Percentiles rank a stretch among this genome's conserved stretches.
phyloP scores from a whole-genome alignment of 495 filamentous ascomycete genomes.

The Pyrenula massariospora region DNA sequence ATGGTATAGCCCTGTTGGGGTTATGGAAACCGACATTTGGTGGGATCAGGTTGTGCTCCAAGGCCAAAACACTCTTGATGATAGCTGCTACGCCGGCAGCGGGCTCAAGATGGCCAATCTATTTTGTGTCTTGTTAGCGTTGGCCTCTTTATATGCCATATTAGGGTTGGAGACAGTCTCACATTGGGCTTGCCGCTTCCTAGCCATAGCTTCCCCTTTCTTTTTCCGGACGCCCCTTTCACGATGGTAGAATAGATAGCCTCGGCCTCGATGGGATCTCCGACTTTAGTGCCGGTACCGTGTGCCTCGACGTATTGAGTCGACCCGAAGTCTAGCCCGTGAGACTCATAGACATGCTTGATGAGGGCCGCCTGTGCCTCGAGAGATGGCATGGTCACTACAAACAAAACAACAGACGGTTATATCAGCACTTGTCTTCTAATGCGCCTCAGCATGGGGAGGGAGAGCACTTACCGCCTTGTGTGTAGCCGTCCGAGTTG shows the following conservation, averaged over 20 bases:
- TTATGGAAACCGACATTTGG: slow-evolving; percentile 18
- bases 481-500: slow-evolving; percentile 23
- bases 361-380: slow-evolving; percentile 1
- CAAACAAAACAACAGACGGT: too few relatives aligned
- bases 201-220: too few relatives aligned
- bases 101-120: slow-evolving; percentile 21
- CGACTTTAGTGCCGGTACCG: slow-evolving; percentile 28
- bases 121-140: too few relatives aligned
- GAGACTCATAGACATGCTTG: slow-evolving; percentile 13
- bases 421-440: too few relatives aligned
- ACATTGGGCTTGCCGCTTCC: too few relatives aligned
- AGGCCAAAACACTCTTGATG: slow-evolving; percentile 34
- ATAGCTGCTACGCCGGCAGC: slow-evolving; percentile 36
- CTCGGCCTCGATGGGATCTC: too few relatives aligned
- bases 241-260: too few relatives aligned
- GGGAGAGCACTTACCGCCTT: too few relatives aligned
- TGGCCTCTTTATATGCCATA: too few relatives aligned
- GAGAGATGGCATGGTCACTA: background rate
- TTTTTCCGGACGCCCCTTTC: too few relatives aligned
- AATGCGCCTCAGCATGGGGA: too few relatives aligned
- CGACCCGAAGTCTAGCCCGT: slow-evolving; percentile 11
- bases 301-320: slow-evolving; percentile 22
- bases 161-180: too few relatives aligned
- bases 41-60: slow-evolving; percentile 30
- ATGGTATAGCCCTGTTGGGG: slow-evolving; percentile 12